phyloP scores from a whole-genome alignment of 1,284 basidiomycete genomes.

The Rhodotorula mucilaginosa region DNA sequence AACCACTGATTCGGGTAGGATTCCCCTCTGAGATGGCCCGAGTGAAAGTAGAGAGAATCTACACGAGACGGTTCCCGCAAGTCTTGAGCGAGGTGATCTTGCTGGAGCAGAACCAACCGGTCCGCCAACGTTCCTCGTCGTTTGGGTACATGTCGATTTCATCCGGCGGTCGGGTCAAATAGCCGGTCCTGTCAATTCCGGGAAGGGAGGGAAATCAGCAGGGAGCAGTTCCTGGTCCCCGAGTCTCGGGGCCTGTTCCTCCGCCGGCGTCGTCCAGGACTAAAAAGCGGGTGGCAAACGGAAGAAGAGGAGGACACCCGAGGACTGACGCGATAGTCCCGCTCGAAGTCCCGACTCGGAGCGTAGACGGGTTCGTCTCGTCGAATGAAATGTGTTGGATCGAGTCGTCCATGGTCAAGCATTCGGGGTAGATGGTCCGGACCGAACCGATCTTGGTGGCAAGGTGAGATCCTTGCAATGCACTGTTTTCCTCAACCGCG shows the following conservation, averaged over 20 bases:
- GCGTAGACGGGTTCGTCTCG: constrained; percentile 1
- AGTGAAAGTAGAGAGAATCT: not conserved
- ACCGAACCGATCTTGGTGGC: not conserved
- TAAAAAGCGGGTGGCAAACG: not conserved
- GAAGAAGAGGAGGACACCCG: not conserved
- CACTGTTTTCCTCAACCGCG: not conserved
- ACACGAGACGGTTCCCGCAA: constrained; percentile 21
- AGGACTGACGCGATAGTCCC: constrained; percentile 32
- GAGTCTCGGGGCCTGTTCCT: too few species aligned
- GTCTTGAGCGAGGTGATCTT: constrained; percentile 30
- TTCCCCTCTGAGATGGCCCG: not conserved
- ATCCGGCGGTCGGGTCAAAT: constrained; percentile 5
- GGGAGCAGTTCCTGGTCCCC: too few species aligned
- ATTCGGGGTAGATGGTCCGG: constrained; percentile 24
- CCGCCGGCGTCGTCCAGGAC: not conserved
- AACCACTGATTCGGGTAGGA: not conserved
- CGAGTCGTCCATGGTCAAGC: constrained; percentile 31
- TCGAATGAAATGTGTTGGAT: constrained; percentile 34
- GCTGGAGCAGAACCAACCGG: constrained; percentile 25
- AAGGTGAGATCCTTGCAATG: not conserved
- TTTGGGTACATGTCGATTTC: constrained; percentile 28
- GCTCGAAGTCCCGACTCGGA: constrained; percentile 23
- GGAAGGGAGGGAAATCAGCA: not conserved
- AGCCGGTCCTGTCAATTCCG: constrained; percentile 10
- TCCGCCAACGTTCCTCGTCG: constrained; percentile 36